phyloP scores from a whole-genome alignment of 495 filamentous ascomycete species.

The Penicillium simplicissimum region DNA sequence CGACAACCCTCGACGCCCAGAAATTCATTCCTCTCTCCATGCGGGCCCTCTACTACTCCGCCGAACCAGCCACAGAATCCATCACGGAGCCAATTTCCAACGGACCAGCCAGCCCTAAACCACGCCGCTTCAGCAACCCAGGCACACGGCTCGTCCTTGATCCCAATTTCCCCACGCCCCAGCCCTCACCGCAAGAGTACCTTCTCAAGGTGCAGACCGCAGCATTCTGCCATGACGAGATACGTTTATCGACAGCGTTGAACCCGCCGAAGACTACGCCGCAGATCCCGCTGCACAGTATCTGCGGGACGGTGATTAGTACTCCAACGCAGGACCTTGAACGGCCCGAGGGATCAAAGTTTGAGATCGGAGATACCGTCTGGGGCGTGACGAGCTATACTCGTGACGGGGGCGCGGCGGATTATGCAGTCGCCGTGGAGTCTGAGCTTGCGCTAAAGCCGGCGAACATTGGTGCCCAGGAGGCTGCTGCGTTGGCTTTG shows the following conservation, averaged over 20 bases:
- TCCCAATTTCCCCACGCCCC: conserved; percentile 40
- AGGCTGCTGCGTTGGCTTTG: conserved; percentile 55
- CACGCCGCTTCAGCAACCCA: conserved; percentile 15
- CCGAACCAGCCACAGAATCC: conserved; percentile 21
- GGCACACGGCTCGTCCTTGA: conserved; percentile 36
- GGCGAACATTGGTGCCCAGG: conserved; percentile 43
- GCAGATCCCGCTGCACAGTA: conserved; percentile 58
- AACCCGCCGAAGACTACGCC: conserved; percentile 46
- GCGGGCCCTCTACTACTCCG: conserved; percentile 43
- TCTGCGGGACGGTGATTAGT: conserved; percentile 54
- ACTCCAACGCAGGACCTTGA: conserved; percentile 46
- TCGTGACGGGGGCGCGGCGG: conserved; percentile 52
- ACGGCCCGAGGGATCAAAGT: conserved; percentile 35
- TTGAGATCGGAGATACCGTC: conserved; percentile 54
- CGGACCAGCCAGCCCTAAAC: conserved; percentile 10
- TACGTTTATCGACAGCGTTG: conserved; percentile 44
- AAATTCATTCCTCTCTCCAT: conserved; percentile 38
- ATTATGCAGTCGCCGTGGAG: conserved; percentile 52
- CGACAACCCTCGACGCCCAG: conserved; percentile 37
- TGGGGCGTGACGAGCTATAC: conserved; percentile 50
- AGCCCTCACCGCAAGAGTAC: conserved; percentile 48
- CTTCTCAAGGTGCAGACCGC: conserved; percentile 60
- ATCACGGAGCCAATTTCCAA: conserved; percentile 5
- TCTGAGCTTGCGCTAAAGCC: conserved; percentile 54
- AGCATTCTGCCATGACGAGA: conserved; percentile 58